These are phyloP conservation scores for Huntiella decipiens DNA, from an alignment of 2,329 filamentous ascomycete species.

Conservation along the genomic window DNA sequence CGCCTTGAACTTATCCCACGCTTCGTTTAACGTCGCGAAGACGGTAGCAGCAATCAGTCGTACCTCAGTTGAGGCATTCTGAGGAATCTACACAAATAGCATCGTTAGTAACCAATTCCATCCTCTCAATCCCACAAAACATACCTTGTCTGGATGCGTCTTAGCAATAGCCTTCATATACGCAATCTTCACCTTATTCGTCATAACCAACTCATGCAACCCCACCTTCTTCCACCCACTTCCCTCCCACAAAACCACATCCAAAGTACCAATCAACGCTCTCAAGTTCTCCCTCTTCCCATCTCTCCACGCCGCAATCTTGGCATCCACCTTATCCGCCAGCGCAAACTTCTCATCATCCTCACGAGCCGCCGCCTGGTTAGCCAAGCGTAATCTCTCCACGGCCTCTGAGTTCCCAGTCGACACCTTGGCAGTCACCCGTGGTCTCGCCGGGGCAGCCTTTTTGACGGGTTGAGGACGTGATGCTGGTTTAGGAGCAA, in stretches of 20 bases:
- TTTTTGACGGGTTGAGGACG: constrained; percentile 20
- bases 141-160: constrained; percentile 95
- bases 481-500: constrained; percentile 42
- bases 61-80: constrained; percentile 45
- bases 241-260: constrained; percentile 75
- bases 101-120: constrained; percentile 3
- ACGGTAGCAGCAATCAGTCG: constrained; percentile 46
- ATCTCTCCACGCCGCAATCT: constrained; percentile 62
- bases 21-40: constrained; percentile 51
- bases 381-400: constrained; percentile 60
- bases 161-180: constrained; percentile 99
- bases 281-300: constrained; percentile 87
- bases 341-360: constrained; percentile 90
- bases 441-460: constrained; percentile 14
- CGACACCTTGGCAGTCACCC: constrained; percentile 9
- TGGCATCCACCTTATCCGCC: constrained; percentile 66
- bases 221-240: constrained; percentile 95
- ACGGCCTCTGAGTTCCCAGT: constrained; percentile 52
- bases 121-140: constrained; percentile 16
- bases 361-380: constrained; percentile 64
- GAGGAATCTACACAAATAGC: constrained; percentile 31
- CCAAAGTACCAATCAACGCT: constrained; percentile 69
- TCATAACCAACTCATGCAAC: constrained; percentile 79
- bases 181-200: constrained; percentile 86
- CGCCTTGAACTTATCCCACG: constrained; percentile 54